Evolutionary conservation across 352 stramenopile species (phyloP).

Genomic region (Albugo candida): DNA sequence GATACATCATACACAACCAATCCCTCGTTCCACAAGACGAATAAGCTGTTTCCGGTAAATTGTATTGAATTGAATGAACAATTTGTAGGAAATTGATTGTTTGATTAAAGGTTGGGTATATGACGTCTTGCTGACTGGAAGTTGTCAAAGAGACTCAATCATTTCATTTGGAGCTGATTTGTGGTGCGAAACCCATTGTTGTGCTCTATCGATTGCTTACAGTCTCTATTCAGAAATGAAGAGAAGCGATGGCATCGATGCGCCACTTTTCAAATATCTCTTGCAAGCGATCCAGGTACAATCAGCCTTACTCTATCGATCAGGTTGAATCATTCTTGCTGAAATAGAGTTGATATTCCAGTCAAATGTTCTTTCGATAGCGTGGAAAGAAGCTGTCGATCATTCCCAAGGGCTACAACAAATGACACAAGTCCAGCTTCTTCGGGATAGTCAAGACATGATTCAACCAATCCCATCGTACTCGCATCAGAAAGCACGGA

Average conservation of each 20-base stretch:
- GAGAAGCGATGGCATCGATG: constrained; percentile 57
- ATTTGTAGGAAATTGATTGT: no score
- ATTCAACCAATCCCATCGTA: constrained; percentile 11
- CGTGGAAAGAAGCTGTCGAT: constrained; percentile 59
- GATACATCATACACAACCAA: constrained; percentile 33
- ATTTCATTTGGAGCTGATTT: constrained; percentile 1
- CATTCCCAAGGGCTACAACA: constrained; percentile 44
- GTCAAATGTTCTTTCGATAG: constrained; percentile 55
- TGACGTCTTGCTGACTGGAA: background rate
- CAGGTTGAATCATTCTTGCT: background rate
- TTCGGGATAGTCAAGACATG: constrained; percentile 13
- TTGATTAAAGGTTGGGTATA: background rate
- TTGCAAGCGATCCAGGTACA: constrained; percentile 31
- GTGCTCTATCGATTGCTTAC: constrained; percentile 6
- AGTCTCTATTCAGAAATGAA: constrained; percentile 18
- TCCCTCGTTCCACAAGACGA: constrained; percentile 43
- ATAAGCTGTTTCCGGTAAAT: constrained; percentile 56
- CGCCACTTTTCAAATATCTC: constrained; percentile 49
- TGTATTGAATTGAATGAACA: no score
- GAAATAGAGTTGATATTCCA: constrained; percentile 44
- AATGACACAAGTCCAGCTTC: constrained; percentile 19
- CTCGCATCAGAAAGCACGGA: constrained; percentile 33
- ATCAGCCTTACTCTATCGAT: background rate
- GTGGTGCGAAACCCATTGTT: background rate
- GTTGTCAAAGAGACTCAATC: background rate